A percentile compares a stretch with the other conserved stretches of the same genome.
These are phyloP conservation scores for Microcyclosporella mali DNA, from an alignment of 2,329 filamentous ascomycete genomes.

Conservation along the genomic window DNA sequence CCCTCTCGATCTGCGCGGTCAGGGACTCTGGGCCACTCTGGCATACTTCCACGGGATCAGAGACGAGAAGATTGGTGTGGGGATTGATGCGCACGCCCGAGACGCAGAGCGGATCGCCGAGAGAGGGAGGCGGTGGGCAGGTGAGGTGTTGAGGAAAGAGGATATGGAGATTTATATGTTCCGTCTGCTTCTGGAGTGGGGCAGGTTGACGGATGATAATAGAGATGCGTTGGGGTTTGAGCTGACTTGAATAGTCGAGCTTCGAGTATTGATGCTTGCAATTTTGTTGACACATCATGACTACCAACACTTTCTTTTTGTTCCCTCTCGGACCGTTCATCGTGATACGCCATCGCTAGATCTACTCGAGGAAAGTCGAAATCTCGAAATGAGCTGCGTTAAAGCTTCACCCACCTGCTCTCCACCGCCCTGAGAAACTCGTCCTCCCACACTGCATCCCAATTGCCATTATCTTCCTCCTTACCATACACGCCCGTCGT, in stretches of 20 bases:
- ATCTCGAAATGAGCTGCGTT: conserved; percentile 9
- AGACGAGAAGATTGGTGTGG: conserved; percentile 42
- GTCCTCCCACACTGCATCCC: conserved; percentile 32
- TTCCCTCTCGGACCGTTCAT: too few relatives aligned
- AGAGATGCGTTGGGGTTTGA: conserved; percentile 42
- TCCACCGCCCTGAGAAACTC: conserved; percentile 30
- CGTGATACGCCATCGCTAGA: too few relatives aligned
- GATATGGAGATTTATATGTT: conserved; percentile 82
- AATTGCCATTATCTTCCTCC: conserved; percentile 38
- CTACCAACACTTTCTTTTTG: too few relatives aligned
- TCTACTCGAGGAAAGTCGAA: too few relatives aligned
- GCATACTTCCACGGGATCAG: conserved; percentile 65
- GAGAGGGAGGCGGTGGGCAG: conserved; percentile 60
- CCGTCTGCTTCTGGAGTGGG: conserved; percentile 71
- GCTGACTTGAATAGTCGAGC: neutral
- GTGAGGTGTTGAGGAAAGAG: conserved; percentile 56
- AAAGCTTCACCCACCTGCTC: conserved; percentile 29
- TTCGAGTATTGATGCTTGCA: too few relatives aligned
- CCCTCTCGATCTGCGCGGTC: conserved; percentile 66
- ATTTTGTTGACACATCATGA: neutral
- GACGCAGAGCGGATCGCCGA: conserved; percentile 57
- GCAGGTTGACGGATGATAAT: conserved; percentile 58
- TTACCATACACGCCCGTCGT: conserved; percentile 47
- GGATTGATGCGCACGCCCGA: conserved; percentile 40
- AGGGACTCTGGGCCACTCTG: conserved; percentile 66